Conservation (phyloP, 164 flowering plant genomes). For the Echeveria elegans region DNA sequence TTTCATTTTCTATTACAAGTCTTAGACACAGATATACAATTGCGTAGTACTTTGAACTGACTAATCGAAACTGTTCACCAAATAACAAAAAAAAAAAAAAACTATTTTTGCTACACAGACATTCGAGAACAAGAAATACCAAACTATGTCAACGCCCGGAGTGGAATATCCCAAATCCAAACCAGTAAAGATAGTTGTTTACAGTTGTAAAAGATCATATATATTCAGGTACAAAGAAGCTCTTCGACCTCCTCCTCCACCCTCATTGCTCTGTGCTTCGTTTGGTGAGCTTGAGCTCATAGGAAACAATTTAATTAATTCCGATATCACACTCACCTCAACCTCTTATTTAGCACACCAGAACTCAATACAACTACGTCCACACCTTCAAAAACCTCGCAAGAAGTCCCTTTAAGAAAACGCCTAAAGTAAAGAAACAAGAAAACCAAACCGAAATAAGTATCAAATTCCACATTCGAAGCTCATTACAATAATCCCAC, state of each 20-base stretch:
- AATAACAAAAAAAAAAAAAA: too few species aligned
- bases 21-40: background rate
- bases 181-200: constrained; percentile 78
- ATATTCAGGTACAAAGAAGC: constrained; percentile 49
- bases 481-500: too few species aligned
- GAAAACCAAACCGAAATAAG: too few species aligned
- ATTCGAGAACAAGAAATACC: too few species aligned
- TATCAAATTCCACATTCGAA: too few species aligned
- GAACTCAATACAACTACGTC: too few species aligned
- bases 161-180: constrained; percentile 87
- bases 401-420: too few species aligned
- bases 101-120: too few species aligned
- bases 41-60: background rate
- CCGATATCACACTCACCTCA: background rate
- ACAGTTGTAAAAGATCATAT: constrained; percentile 84
- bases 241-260: background rate
- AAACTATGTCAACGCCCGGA: constrained; percentile 32
- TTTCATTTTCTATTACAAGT: background rate
- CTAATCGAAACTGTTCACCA: background rate
- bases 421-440: too few species aligned
- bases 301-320: constrained; percentile 57
- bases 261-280: constrained; percentile 30
- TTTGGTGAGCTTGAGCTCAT: constrained; percentile 14
- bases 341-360: too few species aligned
- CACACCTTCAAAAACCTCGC: too few species aligned